A percentile compares a stretch with the other conserved stretches of the same genome.
Evolutionary conservation across 2,329 filamentous ascomycete species (phyloP).

Genomic region (Cryphonectria carpinicola): DNA sequence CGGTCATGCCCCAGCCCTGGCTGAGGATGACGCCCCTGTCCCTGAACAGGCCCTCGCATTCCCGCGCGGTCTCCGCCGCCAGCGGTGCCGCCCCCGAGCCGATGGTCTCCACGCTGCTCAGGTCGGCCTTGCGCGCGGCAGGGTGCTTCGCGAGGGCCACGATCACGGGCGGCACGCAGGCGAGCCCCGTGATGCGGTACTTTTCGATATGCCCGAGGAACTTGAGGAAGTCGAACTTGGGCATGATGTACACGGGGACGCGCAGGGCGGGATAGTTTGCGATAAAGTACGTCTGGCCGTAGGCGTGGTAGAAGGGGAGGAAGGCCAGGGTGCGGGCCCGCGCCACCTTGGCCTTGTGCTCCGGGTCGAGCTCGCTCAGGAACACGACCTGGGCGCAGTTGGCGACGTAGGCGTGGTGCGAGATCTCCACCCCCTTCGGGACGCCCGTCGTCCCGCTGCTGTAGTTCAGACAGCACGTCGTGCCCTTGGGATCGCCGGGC

Average conservation of each 20-base stretch:
- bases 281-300: slow-evolving; percentile 72
- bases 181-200: slow-evolving; percentile 69
- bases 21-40: slow-evolving; percentile 42
- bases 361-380: slow-evolving; percentile 49
- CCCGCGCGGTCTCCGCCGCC: slow-evolving; percentile 56
- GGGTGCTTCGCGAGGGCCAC: slow-evolving; percentile 75
- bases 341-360: slow-evolving; percentile 49
- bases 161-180: slow-evolving; percentile 75
- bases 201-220: slow-evolving; percentile 71
- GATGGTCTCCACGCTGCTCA: slow-evolving; percentile 65
- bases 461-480: slow-evolving; percentile 76
- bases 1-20: slow-evolving; percentile 91
- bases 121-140: slow-evolving; percentile 65
- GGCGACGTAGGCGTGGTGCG: slow-evolving; percentile 76
- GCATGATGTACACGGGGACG: slow-evolving; percentile 78
- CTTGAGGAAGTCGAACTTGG: slow-evolving; percentile 73
- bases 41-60: slow-evolving; percentile 62
- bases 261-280: slow-evolving; percentile 59
- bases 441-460: slow-evolving; percentile 79
- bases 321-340: slow-evolving; percentile 62
- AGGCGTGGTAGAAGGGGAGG: slow-evolving; percentile 77
- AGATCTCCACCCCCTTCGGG: slow-evolving; percentile 82
- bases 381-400: slow-evolving; percentile 67
- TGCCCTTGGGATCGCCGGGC: slow-evolving; percentile 51
- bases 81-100: slow-evolving; percentile 73